phyloP scores from a whole-genome alignment of 495 filamentous ascomycete species.

The Hypoxylon fuscum region DNA sequence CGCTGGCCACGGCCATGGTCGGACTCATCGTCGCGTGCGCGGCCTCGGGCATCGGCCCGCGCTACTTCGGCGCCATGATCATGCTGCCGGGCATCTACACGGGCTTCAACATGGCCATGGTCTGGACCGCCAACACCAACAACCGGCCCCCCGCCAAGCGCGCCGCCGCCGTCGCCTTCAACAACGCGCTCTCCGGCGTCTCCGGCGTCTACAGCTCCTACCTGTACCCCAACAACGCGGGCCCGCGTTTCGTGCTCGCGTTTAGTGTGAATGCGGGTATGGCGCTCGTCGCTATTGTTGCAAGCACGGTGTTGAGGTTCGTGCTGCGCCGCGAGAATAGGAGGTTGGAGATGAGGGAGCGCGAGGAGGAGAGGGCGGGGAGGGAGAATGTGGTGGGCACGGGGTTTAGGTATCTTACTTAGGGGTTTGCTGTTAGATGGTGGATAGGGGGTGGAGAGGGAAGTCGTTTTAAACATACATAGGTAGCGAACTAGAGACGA shows the following conservation, averaged over 20 bases:
- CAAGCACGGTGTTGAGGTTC: constrained; percentile 65
- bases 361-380: background rate
- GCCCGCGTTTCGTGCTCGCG: constrained; percentile 58
- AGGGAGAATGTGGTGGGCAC: background rate
- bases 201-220: constrained; percentile 71
- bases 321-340: constrained; percentile 67
- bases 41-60: constrained; percentile 63
- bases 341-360: constrained; percentile 60
- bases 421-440: background rate
- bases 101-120: constrained; percentile 68
- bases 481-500: no score
- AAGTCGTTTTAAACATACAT: no score
- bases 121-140: constrained; percentile 72
- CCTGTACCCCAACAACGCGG: constrained; percentile 62
- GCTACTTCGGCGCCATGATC: constrained; percentile 69
- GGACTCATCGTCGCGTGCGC: constrained; percentile 71
- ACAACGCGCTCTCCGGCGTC: constrained; percentile 72
- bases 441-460: no score
- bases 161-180: constrained; percentile 71
- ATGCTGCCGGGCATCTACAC: constrained; percentile 63
- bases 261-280: constrained; percentile 71
- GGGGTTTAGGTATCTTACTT: constrained; percentile 11
- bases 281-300: constrained; percentile 65
- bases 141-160: constrained; percentile 74
- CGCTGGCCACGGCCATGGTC: constrained; percentile 66